Conservation (phyloP, 1,139 yeast genomes). For the Geotrichum macrosporum region DNA sequence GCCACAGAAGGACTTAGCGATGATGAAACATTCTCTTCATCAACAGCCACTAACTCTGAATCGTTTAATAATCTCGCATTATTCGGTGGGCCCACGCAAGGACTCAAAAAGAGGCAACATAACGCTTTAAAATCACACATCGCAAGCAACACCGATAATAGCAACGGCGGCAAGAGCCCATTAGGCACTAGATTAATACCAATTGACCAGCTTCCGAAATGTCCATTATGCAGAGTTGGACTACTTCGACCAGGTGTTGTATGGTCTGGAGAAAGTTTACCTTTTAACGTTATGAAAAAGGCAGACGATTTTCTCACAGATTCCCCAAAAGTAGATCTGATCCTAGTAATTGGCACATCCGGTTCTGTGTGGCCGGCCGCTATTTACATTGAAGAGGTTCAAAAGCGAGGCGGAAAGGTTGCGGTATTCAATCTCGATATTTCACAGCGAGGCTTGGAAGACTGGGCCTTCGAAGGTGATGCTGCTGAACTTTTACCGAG, state of each 20-base stretch:
- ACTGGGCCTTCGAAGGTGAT: constrained; percentile 78
- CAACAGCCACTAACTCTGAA: constrained; percentile 11
- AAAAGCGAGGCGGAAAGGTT: constrained; percentile 68
- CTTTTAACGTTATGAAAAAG: constrained; percentile 54
- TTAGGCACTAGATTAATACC: constrained; percentile 35
- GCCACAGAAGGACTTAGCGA: constrained; percentile 15
- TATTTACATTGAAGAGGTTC: constrained; percentile 76
- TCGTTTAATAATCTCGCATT: constrained; percentile 1
- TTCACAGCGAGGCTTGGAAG: constrained; percentile 32
- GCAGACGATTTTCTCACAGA: constrained; percentile 69
- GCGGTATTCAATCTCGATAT: constrained; percentile 77
- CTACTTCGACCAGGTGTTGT: constrained; percentile 82
- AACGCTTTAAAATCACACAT: background rate
- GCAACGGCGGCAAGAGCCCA: background rate
- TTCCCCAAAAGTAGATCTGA: constrained; percentile 53
- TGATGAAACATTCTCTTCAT: constrained; percentile 35
- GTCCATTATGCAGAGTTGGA: constrained; percentile 64
- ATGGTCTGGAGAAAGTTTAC: constrained; percentile 87
- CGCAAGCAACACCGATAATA: background rate
- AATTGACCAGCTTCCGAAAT: constrained; percentile 59
- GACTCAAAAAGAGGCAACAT: constrained; percentile 1
- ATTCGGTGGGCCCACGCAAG: constrained; percentile 11
- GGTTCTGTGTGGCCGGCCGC: constrained; percentile 90
- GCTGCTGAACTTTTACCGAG: constrained; percentile 67
- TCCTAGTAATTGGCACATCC: constrained; percentile 79